phyloP scores from a whole-genome alignment of 164 flowering plant species.

The Sedum album region DNA sequence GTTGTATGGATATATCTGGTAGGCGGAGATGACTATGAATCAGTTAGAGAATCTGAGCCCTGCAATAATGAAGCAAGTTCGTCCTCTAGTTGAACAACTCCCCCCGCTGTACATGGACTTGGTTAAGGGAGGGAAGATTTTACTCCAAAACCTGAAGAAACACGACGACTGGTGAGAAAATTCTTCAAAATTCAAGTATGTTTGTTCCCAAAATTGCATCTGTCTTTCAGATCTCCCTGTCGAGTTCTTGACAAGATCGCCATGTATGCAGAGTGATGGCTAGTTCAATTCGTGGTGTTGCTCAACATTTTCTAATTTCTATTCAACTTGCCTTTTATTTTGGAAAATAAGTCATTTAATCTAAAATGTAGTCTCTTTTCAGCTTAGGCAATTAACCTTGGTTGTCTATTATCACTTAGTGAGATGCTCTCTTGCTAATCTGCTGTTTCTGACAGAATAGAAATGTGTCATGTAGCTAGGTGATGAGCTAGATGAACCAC shows the following conservation, averaged over 20 bases:
- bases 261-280: not conserved
- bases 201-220: not conserved
- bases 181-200: not conserved
- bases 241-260: too few species aligned
- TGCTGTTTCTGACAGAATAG: not conserved
- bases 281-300: not conserved
- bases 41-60: constrained; percentile 84
- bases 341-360: too few species aligned
- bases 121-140: constrained; percentile 84
- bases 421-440: not conserved
- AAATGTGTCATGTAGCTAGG: not conserved
- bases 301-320: not conserved
- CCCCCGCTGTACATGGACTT: constrained; percentile 93
- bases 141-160: constrained; percentile 92
- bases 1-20: constrained; percentile 14
- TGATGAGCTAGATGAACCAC: not conserved
- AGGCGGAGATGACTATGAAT: constrained; percentile 92
- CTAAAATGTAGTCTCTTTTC: not conserved
- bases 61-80: constrained; percentile 79
- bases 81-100: constrained; percentile 89
- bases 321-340: not conserved
- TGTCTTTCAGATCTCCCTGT: not conserved
- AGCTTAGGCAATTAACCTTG: not conserved
- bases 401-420: not conserved
- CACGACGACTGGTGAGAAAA: constrained; percentile 60